These are phyloP conservation scores for Starmerella apicola DNA, from an alignment of 805 yeast species.

Conservation along the genomic window DNA sequence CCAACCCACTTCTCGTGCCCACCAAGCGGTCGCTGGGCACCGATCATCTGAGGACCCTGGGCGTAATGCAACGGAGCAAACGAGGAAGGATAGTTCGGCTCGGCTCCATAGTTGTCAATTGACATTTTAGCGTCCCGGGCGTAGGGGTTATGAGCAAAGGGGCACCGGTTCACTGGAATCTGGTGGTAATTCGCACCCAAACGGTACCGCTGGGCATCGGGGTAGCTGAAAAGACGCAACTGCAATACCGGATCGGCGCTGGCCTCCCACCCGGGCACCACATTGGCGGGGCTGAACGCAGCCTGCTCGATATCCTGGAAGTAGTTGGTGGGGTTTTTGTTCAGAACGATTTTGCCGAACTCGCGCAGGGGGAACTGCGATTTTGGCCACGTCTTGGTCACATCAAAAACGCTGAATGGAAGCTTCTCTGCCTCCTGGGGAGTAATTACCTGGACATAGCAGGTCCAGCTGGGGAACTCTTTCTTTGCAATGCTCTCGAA, in stretches of 20 bases:
- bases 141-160: slow-evolving; percentile 34
- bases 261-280: slow-evolving; percentile 65
- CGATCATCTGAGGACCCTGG: slow-evolving; percentile 12
- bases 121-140: slow-evolving; percentile 54
- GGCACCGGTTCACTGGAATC: slow-evolving; percentile 54
- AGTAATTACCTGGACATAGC: slow-evolving; percentile 48
- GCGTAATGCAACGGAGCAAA: slow-evolving; percentile 25
- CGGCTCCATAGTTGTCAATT: slow-evolving; percentile 36
- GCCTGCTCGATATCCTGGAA: slow-evolving; percentile 40
- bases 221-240: slow-evolving; percentile 61
- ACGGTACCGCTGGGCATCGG: slow-evolving; percentile 68
- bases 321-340: slow-evolving; percentile 46
- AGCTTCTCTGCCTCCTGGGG: slow-evolving; percentile 43
- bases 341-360: slow-evolving; percentile 43
- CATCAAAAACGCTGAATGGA: slow-evolving; percentile 38
- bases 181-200: slow-evolving; percentile 58
- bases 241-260: slow-evolving; percentile 69
- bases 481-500: slow-evolving; percentile 38
- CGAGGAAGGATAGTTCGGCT: slow-evolving; percentile 41
- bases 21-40: slow-evolving; percentile 28
- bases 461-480: slow-evolving; percentile 40
- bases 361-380: slow-evolving; percentile 41
- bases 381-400: slow-evolving; percentile 51
- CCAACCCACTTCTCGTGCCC: slow-evolving; percentile 79
- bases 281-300: slow-evolving; percentile 62